Base-by-base conservation (phyloP, 768 basidiomycete genomes). In the Psilocybe subaeruginosa region DNA sequence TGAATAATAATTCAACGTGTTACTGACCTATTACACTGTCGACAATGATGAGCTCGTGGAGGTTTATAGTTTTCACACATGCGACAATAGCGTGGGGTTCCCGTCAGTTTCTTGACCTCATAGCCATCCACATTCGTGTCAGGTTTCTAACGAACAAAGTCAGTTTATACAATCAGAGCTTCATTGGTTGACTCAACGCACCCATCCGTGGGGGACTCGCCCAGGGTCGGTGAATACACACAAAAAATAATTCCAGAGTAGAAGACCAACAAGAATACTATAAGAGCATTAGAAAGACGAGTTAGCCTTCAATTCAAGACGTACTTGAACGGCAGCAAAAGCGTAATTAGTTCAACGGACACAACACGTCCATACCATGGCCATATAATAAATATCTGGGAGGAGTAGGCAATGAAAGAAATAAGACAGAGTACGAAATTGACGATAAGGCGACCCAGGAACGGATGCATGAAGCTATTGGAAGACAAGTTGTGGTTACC, bases 271-370 rank as follows among this genome's bases (percentile, higher is more conserved):
- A 9, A 97, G 76, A 19, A 85, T 50, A 69, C 96, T 98, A 66
- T 19, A 54, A 45, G 59, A 37, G 48, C 47, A n/a, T 43, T 43
- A 14, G 41, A 43, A n/a, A 59, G 33, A 49, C 54, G 37, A 68
- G 56, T 56, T 63, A 57, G 59, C 11, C 8, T 41, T 12, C 11
- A 30, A 48, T 11, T 17, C 31, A 37, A 53, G 19, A 77, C 90
- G 71, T 71, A 95, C 95, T 97, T 96, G 90, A 97, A 97, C 8
- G 97, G 97, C 2, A 86, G 64, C 19, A 97, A 81, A n/a, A 96
- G 81, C 19, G 73, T 77, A 41, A 97, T 62, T 48, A 97, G 85
- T 68, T 95, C 87, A 45, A 92, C 76, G 12, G 92, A 88, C 63
- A 92, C 64, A 53, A 76, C 88, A 39, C 82, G 74, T 43, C 94